These are phyloP conservation scores for Amanita rubescens DNA, from an alignment of 768 basidiomycete species.

Conservation along the genomic window DNA sequence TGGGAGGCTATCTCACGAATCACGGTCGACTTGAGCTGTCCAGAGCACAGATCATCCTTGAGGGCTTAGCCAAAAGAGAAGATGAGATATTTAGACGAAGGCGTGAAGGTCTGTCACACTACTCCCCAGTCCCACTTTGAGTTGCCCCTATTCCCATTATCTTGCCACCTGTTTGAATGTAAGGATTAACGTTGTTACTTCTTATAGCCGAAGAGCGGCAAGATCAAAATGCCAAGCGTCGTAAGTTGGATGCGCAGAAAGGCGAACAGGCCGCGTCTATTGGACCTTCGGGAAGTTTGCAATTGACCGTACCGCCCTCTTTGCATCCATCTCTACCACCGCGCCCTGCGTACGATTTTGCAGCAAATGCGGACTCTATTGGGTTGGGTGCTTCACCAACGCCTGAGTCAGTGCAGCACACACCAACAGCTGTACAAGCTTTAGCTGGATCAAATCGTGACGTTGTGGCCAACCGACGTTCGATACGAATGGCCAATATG, in stretches of 20 bases:
- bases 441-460: conserved; percentile 84
- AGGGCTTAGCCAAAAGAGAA: conserved; percentile 89
- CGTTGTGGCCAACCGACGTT: conserved; percentile 82
- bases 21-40: conserved; percentile 83
- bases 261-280: conserved; percentile 28
- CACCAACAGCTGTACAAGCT: conserved; percentile 59
- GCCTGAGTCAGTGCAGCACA: conserved; percentile 47
- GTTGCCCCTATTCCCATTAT: conserved; percentile 11
- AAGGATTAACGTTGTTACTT: conserved; percentile 18
- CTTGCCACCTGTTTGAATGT: conserved; percentile 10
- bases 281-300: conserved; percentile 44
- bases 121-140: conserved; percentile 10
- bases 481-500: conserved; percentile 94
- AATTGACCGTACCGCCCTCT: conserved; percentile 35
- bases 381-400: conserved; percentile 63
- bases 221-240: conserved; percentile 84
- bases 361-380: conserved; percentile 70
- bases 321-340: conserved; percentile 57
- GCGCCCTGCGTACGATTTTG: conserved; percentile 60
- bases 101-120: conserved; percentile 71
- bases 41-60: conserved; percentile 89
- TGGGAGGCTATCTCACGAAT: conserved; percentile 97
- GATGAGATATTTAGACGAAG: conserved; percentile 92
- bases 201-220: conserved; percentile 85
- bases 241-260: conserved; percentile 51